Conservation (phyloP, 23 red algal species). For the Gracilaria gracilis region DNA sequence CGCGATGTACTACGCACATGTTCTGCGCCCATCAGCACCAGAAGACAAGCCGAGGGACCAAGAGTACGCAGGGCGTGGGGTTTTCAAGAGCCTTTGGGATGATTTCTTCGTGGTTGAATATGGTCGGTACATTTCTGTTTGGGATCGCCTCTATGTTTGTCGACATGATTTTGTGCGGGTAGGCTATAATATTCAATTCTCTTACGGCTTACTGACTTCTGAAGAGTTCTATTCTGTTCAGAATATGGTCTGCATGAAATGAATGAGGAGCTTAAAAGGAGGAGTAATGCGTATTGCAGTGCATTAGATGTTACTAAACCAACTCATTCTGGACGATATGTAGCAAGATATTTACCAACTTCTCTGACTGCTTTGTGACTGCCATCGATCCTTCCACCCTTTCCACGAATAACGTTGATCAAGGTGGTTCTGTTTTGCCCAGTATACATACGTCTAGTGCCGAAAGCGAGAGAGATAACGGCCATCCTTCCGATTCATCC, state of each 20-base stretch:
- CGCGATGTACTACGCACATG: neutral
- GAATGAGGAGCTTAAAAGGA: too few relatives aligned
- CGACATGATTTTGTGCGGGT: conserved; percentile 5
- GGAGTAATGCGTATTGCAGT: too few relatives aligned
- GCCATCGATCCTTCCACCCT: too few relatives aligned
- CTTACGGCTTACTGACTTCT: neutral
- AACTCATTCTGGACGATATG: too few relatives aligned
- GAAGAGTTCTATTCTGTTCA: neutral
- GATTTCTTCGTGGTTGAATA: conserved; percentile 53
- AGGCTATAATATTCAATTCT: neutral
- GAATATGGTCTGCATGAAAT: conserved; percentile 31
- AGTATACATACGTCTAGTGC: too few relatives aligned
- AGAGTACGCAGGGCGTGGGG: neutral
- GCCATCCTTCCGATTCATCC: too few relatives aligned
- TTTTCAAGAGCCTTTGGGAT: neutral
- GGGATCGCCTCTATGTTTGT: conserved; percentile 40
- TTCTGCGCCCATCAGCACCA: neutral
- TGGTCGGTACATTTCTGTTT: conserved; percentile 47
- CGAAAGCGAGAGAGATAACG: too few relatives aligned
- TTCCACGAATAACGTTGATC: too few relatives aligned
- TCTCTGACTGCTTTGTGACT: too few relatives aligned
- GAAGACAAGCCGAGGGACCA: neutral
- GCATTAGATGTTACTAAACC: too few relatives aligned
- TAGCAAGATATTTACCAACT: too few relatives aligned
- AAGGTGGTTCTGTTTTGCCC: too few relatives aligned